A percentile compares a stretch with the other conserved stretches of the same genome.
Conservation (phyloP, 169 alveolate species). For the Eimeria maxima region DNA sequence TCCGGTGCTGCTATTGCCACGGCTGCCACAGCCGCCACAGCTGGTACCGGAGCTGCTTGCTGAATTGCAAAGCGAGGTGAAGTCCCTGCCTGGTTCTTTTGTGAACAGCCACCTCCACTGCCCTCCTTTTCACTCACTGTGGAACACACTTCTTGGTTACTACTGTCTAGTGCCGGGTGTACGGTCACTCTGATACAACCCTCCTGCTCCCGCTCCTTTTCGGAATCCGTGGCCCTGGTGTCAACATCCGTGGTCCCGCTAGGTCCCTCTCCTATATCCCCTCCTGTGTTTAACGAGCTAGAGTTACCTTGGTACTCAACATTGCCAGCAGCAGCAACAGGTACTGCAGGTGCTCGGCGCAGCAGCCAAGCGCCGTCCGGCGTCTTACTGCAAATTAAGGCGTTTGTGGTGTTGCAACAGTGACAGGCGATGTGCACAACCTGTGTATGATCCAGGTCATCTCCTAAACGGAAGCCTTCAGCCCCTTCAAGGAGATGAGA, state of each 20-base stretch:
- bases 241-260: background rate
- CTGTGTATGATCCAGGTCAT: conserved; percentile 26
- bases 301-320: background rate
- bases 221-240: conserved; percentile 20
- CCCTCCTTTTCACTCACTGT: background rate
- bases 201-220: conserved; percentile 30
- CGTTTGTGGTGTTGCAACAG: conserved; percentile 62
- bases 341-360: background rate
- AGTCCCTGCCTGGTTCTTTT: background rate
- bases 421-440: conserved; percentile 56
- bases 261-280: background rate
- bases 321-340: conserved; percentile 1
- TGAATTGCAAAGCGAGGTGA: background rate
- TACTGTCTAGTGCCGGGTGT: background rate
- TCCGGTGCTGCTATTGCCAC: conserved; percentile 48
- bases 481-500: background rate
- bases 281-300: background rate
- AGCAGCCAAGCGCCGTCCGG: conserved; percentile 72
- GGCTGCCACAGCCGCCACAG: conserved; percentile 24
- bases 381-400: conserved; percentile 36
- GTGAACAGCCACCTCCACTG: background rate
- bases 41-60: background rate
- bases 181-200: background rate
- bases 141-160: background rate
- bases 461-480: conserved; percentile 16